Base-by-base conservation (phyloP, 2,329 filamentous ascomycete species). In the Capronia epimyces region DNA sequence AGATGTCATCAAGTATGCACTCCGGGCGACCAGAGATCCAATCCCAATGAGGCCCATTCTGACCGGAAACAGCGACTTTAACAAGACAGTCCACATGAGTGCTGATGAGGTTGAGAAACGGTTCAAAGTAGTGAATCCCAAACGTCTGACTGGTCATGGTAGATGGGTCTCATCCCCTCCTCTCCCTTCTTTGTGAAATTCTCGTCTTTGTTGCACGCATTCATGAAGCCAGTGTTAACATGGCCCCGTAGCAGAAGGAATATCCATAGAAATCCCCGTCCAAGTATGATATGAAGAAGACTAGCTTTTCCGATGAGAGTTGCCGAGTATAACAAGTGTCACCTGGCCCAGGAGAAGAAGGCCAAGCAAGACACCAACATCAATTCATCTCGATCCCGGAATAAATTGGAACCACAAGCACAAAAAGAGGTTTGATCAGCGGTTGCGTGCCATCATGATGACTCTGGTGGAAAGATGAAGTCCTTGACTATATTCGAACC, bases 401-500 rank as follows among this genome's bases (percentile, higher is more conserved):
- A 82, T 82, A 70, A 83, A 83, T 52, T 82, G 79, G 54, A 51
- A 45, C 21, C 54, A 54, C 22, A 51, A 57, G 54, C 54, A 13
- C 46, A 52, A 15, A 25, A 42, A 21, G 22, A 42, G 22, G 21
- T 13, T 13, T 42, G 39, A 42, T 9, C 22, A 2, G 22, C 13
- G n/a, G 34, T 7, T 24, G 4, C 5, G 5, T 25, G 13, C 5
- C 20, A 20, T 20, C 15, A 22, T 49, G 45, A 49, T 75, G 39
- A 27, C 18, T 55, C 50, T 20, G 53, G 53, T 29, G 53, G 53
- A 66, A 95, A 93, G 44, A 96, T 76, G 65, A 96, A 96, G 51
- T 95, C 89, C 66, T 93, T 95, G 37, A 95, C 75, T 1, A 95
- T 82, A 0, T 89, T 87, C n/a, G 88, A 93, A 9, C 87, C 86